phyloP scores from a whole-genome alignment of 768 basidiomycete genomes.

The Suillus americanus region DNA sequence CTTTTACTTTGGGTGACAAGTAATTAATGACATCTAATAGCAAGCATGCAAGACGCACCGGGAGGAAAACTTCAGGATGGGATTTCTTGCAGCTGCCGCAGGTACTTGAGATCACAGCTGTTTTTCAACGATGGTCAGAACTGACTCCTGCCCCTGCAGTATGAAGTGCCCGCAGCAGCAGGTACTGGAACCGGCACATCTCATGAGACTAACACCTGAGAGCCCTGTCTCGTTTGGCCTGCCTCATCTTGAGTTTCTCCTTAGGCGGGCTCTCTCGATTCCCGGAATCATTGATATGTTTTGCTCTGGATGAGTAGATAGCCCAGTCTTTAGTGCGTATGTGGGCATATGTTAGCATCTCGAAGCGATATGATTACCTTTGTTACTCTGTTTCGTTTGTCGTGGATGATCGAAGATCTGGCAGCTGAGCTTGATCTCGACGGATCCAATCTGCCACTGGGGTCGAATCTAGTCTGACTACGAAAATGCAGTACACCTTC shows the following conservation, averaged over 20 bases:
- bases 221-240: background rate
- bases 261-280: background rate
- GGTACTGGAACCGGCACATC: background rate
- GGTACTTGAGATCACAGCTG: background rate
- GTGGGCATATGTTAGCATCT: background rate
- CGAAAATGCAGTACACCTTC: background rate
- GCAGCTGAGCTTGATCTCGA: background rate
- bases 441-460: background rate
- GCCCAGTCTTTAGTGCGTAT: background rate
- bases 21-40: background rate
- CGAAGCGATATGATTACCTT: background rate
- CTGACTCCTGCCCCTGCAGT: background rate
- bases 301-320: background rate
- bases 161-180: background rate
- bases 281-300: background rate
- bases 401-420: background rate
- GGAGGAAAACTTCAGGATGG: background rate
- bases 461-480: background rate
- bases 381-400: background rate
- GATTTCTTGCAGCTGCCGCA: background rate
- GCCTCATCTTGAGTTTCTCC: background rate
- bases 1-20: background rate
- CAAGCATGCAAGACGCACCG: background rate
- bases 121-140: background rate
- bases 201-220: too few relatives aligned